phyloP scores from a whole-genome alignment of 345 rosid genomes.

The Citrus sinensis region DNA sequence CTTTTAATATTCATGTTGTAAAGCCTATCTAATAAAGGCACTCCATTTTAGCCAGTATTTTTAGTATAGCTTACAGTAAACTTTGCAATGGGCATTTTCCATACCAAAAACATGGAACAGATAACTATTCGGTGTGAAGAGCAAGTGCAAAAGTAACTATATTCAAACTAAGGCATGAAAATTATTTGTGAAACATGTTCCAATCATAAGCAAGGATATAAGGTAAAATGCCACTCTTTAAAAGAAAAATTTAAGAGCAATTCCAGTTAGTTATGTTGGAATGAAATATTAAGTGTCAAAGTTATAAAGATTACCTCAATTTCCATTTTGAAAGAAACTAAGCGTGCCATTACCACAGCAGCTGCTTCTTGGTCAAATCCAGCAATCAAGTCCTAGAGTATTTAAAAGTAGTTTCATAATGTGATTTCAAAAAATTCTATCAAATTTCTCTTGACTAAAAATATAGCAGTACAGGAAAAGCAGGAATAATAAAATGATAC shows the following conservation, averaged over 20 bases:
- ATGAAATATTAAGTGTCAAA: not conserved
- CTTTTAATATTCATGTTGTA: not conserved
- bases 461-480: not conserved
- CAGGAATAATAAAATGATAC: not conserved
- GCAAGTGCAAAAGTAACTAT: not conserved
- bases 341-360: conserved; percentile 89
- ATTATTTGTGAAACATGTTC: not conserved
- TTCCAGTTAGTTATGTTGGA: not conserved
- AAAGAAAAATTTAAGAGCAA: not conserved
- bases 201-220: not conserved
- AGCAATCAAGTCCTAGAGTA: conserved; percentile 74
- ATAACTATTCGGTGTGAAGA: too few relatives aligned
- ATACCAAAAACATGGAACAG: not conserved
- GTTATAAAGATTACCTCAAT: conserved; percentile 56
- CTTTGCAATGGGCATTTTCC: not conserved
- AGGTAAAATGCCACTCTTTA: not conserved
- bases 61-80: too few relatives aligned
- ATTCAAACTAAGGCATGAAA: not conserved
- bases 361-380: conserved; percentile 99
- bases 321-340: conserved; percentile 95
- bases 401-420: conserved; percentile 9
- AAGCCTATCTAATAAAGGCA: not conserved
- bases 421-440: not conserved
- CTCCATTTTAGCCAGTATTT: not conserved
- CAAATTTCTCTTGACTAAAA: not conserved